Percentiles rank a stretch among this genome's conserved stretches.
Evolutionary conservation across 1,284 basidiomycete genomes (phyloP).

Genomic region (Ganoderma meredithae): DNA sequence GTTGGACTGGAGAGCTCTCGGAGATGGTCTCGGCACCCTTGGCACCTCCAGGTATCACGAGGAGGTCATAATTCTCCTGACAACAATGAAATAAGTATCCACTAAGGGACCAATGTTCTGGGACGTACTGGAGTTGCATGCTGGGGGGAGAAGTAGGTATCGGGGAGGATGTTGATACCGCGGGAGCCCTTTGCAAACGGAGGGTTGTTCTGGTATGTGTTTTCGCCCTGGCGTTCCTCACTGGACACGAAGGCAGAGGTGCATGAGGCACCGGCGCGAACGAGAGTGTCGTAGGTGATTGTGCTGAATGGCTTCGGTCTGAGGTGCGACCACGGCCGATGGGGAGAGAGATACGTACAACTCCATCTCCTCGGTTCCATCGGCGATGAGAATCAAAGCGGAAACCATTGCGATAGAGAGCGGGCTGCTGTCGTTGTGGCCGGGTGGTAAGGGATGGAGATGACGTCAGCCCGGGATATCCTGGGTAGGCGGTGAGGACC

Average conservation of each 20-base stretch:
- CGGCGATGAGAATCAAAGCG: constrained; percentile 82
- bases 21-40: constrained; percentile 83
- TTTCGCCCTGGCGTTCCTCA: constrained; percentile 22
- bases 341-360: constrained; percentile 59
- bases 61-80: constrained; percentile 68
- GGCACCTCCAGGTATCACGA: constrained; percentile 84
- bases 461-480: constrained; percentile 13
- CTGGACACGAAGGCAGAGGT: constrained; percentile 72
- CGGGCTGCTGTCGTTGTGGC: background rate
- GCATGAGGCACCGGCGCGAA: constrained; percentile 72
- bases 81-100: no score
- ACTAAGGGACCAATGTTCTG: no score
- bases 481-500: no score
- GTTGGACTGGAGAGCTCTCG: constrained; percentile 64
- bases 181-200: constrained; percentile 71
- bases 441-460: background rate
- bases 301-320: constrained; percentile 54
- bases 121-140: constrained; percentile 36
- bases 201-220: constrained; percentile 36
- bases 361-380: constrained; percentile 92
- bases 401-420: constrained; percentile 49
- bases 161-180: constrained; percentile 78
- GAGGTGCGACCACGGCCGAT: background rate
- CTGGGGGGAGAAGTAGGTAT: constrained; percentile 59
- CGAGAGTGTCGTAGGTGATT: constrained; percentile 81